phyloP scores from a whole-genome alignment of 1,139 yeast genomes.

The Candida labiduridarum region DNA sequence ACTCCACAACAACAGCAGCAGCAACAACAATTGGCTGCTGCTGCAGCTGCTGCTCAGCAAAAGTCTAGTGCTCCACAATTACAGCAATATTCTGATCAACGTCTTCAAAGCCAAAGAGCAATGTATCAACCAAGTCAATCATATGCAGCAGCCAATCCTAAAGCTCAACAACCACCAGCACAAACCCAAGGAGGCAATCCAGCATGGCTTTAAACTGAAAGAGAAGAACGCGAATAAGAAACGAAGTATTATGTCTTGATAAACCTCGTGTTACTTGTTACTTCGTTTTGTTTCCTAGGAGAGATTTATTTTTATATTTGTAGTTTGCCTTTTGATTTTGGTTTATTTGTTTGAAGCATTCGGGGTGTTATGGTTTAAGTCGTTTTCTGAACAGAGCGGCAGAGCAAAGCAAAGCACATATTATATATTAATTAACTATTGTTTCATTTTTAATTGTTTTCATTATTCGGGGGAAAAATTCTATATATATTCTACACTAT shows the following conservation, averaged over 20 bases:
- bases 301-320: not conserved
- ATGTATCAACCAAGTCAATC: slow-evolving; percentile 14
- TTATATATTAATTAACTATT: not conserved
- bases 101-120: slow-evolving; percentile 16
- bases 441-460: not conserved
- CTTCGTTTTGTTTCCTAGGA: too few species aligned
- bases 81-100: slow-evolving; percentile 14
- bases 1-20: slow-evolving; percentile 8
- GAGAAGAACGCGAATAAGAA: not conserved
- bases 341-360: not conserved
- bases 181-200: slow-evolving; percentile 19
- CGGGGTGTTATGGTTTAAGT: too few species aligned
- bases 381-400: not conserved
- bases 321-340: not conserved
- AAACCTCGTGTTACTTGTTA: too few species aligned
- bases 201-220: slow-evolving; percentile 17
- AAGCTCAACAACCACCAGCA: slow-evolving; percentile 14
- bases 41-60: slow-evolving; percentile 9
- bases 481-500: not conserved
- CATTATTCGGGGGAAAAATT: not conserved
- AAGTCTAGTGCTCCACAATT: slow-evolving; percentile 3
- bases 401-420: not conserved
- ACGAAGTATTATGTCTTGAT: not conserved
- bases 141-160: slow-evolving; percentile 14
- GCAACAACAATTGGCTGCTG: slow-evolving; percentile 20